Evolutionary conservation across 495 filamentous ascomycete genomes (phyloP), one percentile per base, ranked within the genome.

Genomic region (Penicillium argentinense): DNA sequence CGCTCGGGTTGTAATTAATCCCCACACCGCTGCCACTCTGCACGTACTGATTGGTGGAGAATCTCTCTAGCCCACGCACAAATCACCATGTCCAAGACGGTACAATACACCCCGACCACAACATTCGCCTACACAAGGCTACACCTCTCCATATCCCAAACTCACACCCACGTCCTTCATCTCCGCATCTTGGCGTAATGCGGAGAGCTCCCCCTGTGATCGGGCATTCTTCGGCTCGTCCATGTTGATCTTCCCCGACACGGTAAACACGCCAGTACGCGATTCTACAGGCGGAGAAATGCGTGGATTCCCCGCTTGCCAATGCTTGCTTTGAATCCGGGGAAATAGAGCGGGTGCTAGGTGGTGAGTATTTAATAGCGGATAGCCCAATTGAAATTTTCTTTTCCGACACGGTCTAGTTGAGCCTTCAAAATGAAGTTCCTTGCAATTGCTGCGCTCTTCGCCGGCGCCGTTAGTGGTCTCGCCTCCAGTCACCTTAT

Each of bases 351-450:
- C n/a, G n/a, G n/a, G n/a, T n/a, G n/a, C n/a, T n/a, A n/a, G n/a
- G n/a, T n/a, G n/a, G 12, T n/a, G 17, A 12, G 33, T 36, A 36
- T 36, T 19, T 36, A 36, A 36, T 8, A 19, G 33, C 4, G n/a
- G n/a, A 12, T 7, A 8, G 7, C 33, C 1, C 33, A 36, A 36
- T 36, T 18, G 14, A n/a, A n/a, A n/a, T n/a, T n/a, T n/a, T n/a
- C n/a, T n/a, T n/a, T n/a, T n/a, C n/a, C n/a, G n/a, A n/a, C n/a
- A n/a, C n/a, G n/a, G n/a, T n/a, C n/a, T n/a, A n/a, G n/a, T n/a
- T n/a, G n/a, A n/a, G n/a, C n/a, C n/a, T n/a, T 38, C 27, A 56
- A 3, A 19, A 65, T 66, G 61, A 64, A 58, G 39, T 51, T 63
- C 27, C 43, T 65, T 39, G 30, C 53, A 12, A 25, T 62, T 14